Base-by-base conservation (phyloP, 768 basidiomycete species). In the Psilocybe tampanensis region DNA sequence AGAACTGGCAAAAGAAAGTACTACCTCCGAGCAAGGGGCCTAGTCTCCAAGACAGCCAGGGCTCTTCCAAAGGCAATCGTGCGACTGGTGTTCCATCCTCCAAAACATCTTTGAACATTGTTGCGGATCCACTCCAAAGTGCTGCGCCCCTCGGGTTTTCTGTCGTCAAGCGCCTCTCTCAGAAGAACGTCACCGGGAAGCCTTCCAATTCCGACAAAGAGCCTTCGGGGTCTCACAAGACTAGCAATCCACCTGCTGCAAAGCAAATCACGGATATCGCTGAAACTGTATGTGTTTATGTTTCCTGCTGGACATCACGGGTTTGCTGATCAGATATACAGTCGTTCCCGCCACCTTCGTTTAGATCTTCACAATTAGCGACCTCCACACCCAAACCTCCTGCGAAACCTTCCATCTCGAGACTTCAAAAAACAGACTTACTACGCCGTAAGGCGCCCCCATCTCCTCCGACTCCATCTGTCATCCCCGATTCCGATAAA, bases 371-470 rank as follows among this genome's bases (percentile, higher is more conserved):
- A 4, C 56, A 60, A 15, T 29, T 68, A 7, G 9, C 60, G 12
- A 66, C 67, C 23, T 68, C 68, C 2, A 67, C 68, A 12, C 68
- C 68, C 13, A 69, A 67, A 58, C 60, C 49, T 18, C 33, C 41
- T 44, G 55, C 60, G 52, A 63, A 63, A 61, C 59, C 64, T 39
- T 4, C n/a, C 24, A 48, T 59, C 24, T 60, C 60, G 6, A 58
- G 45, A 17, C 43, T 54, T 22, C 66, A 65, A n/a, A 83, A 83
- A 65, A 80, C 81, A 2, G 68, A 74, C 32, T 72, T 77, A 2
- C 81, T 83, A 32, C 62, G 64, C 9, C 60, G 64, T 9, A 64
- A 71, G 2, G 62, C 57, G 6, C 55, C 44, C 21, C 39, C 48
- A 8, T 21, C 47, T n/a, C 42, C 52, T 44, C 29, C 44, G 19